Conservation (phyloP, 1,284 basidiomycete genomes). For the Sanghuangporus baumii region DNA sequence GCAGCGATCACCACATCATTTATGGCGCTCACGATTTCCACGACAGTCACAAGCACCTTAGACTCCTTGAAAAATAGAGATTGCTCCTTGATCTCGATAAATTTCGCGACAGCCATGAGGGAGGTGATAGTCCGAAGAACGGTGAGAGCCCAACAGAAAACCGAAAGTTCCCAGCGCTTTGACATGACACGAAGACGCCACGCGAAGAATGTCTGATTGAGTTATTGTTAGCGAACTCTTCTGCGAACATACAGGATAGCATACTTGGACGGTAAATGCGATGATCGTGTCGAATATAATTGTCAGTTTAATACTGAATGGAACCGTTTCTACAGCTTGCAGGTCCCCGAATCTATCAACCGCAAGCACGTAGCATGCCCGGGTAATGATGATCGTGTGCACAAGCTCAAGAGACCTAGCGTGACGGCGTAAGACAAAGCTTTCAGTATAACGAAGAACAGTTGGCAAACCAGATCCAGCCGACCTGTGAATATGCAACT, state of each 20-base stretch:
- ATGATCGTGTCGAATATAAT: background rate
- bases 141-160: background rate
- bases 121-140: background rate
- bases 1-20: slow-evolving; percentile 5
- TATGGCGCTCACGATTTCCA: background rate
- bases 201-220: background rate
- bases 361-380: background rate
- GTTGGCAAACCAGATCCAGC: background rate
- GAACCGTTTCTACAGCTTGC: background rate
- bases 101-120: background rate
- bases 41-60: background rate
- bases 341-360: background rate
- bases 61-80: background rate
- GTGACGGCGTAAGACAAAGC: background rate
- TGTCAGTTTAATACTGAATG: background rate
- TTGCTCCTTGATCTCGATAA: background rate
- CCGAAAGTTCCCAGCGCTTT: background rate
- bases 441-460: background rate
- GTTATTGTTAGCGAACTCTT: background rate
- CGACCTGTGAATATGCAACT: background rate
- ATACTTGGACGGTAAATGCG: background rate
- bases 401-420: background rate
- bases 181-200: slow-evolving; percentile 2
- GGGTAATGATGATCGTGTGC: background rate
- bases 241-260: background rate